Base-by-base conservation (phyloP, 2,329 filamentous ascomycete species). In the Paraphoma chrysanthemicola region DNA sequence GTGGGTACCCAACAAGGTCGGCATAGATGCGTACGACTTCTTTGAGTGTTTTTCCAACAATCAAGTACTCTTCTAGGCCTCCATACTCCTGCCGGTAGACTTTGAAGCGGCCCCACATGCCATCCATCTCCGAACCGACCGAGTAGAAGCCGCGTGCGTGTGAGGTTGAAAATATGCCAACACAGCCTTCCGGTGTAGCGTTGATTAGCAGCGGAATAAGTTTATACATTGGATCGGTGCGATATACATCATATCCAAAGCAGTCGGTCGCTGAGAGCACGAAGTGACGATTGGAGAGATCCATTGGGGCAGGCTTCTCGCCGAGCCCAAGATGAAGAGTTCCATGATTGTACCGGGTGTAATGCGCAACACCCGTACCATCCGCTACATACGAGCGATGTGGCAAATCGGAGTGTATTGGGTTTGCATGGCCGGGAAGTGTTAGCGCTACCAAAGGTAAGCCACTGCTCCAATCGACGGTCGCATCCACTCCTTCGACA, bases 41-140 rank as follows among this genome's bases (percentile, higher is more conserved):
- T 56, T 85, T 82, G 4, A 91, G 76, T 0, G 87, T 91, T 63
- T 82, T 82, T 11, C 89, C 89, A 1, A 90, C 81, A 46, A 92
- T 85, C 18, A 88, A 78, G 62, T 91, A 91, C 75, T 91, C 85
- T 68, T 92, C 89, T 0, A 92, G 78, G 0, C 90, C 90, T 18
- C 90, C 89, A 60, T 88, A 84, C 57, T 90, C 87, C 73, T 92
- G 89, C 7, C 89, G 83, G 66, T 90, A 90, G 17, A 90, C 87
- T 71, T 91, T 91, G 82, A 87, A 91, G 54, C 84, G 85, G 0
- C 89, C 89, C 88, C 89, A 92, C 77, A 91, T 84, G 29, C 89
- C 89, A 67, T 92, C 90, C 75, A 92, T 88, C 72, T 92, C 89
- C 1, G 86, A 86, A 2, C 89, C 90, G 7, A 92, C 80, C 8